Percentiles rank a stretch among this genome's conserved stretches.
Conservation (phyloP, 345 rosid genomes). For the Gossypium raimondii region DNA sequence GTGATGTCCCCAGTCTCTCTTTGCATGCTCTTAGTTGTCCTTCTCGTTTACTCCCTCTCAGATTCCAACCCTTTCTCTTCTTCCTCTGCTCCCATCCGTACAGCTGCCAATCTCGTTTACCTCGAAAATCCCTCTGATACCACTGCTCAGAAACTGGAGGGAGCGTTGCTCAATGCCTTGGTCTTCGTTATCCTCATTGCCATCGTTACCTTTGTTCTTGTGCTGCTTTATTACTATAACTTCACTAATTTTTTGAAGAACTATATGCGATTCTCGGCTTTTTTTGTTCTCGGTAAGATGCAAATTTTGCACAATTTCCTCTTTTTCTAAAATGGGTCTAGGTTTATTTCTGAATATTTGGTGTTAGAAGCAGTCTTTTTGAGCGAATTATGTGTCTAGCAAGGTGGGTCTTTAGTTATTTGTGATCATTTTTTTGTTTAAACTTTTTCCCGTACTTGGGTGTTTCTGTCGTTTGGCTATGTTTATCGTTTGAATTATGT, state of each 20-base stretch:
- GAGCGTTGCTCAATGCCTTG: conserved; percentile 75
- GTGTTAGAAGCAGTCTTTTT: background rate
- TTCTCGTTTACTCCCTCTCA: conserved; percentile 82
- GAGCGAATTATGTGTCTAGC: background rate
- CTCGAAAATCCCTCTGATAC: conserved; percentile 77
- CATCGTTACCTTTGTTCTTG: conserved; percentile 72
- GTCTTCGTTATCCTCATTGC: conserved; percentile 81
- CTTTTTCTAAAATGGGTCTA: background rate
- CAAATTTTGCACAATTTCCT: background rate
- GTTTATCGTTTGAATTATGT: background rate
- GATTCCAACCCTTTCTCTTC: conserved; percentile 46
- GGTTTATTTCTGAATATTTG: conserved; percentile 13
- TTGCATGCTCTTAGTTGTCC: conserved; percentile 91
- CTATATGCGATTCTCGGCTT: conserved; percentile 93
- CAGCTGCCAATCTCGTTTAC: conserved; percentile 94
- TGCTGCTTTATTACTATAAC: conserved; percentile 85
- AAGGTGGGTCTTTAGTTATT: background rate
- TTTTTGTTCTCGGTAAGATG: conserved; percentile 59
- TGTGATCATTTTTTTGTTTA: background rate
- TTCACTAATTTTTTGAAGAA: conserved; percentile 87
- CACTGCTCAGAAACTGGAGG: conserved; percentile 73
- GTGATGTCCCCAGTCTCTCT: conserved; percentile 94
- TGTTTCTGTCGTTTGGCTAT: background rate
- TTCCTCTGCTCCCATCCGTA: conserved; percentile 63
- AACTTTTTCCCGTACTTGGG: background rate